phyloP scores from a whole-genome alignment of 116 monocot genomes.

The Papilionanthe hybrid region DNA sequence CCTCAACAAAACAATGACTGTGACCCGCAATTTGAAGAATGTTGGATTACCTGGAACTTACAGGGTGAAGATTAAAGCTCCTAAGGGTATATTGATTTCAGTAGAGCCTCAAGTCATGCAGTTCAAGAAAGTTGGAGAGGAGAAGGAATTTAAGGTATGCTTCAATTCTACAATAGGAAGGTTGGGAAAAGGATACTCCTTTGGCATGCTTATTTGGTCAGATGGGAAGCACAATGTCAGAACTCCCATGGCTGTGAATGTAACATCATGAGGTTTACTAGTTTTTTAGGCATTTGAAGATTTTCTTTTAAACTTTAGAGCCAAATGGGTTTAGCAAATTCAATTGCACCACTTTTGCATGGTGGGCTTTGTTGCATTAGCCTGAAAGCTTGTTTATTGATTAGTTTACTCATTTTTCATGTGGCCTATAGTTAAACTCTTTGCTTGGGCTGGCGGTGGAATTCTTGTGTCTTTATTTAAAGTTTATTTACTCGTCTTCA shows the following conservation, averaged over 20 bases:
- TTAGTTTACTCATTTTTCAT: too few relatives aligned
- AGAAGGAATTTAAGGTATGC: conserved; percentile 23
- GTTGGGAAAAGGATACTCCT: conserved; percentile 17
- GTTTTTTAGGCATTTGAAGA: too few relatives aligned
- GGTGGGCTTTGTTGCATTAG: too few relatives aligned
- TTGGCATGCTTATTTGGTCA: conserved; percentile 45
- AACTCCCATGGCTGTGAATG: conserved; percentile 45
- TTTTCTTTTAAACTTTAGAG: too few relatives aligned
- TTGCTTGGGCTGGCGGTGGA: too few relatives aligned
- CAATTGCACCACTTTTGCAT: neutral
- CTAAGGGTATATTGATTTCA: conserved; percentile 16
- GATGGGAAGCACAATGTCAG: conserved; percentile 62
- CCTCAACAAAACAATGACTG: neutral
- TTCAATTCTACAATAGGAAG: conserved; percentile 2
- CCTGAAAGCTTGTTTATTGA: too few relatives aligned
- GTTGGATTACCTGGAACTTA: conserved; percentile 41
- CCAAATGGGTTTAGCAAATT: neutral
- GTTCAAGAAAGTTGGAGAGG: conserved; percentile 32
- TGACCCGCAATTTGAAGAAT: conserved; percentile 35
- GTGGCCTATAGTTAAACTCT: too few relatives aligned
- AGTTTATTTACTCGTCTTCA: too few relatives aligned
- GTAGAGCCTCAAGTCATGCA: conserved; percentile 30
- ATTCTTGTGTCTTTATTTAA: too few relatives aligned
- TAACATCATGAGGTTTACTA: neutral
- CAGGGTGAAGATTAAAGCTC: conserved; percentile 17